Base-by-base conservation (phyloP, 2,329 filamentous ascomycete genomes). In the Aspergillus sp. region DNA sequence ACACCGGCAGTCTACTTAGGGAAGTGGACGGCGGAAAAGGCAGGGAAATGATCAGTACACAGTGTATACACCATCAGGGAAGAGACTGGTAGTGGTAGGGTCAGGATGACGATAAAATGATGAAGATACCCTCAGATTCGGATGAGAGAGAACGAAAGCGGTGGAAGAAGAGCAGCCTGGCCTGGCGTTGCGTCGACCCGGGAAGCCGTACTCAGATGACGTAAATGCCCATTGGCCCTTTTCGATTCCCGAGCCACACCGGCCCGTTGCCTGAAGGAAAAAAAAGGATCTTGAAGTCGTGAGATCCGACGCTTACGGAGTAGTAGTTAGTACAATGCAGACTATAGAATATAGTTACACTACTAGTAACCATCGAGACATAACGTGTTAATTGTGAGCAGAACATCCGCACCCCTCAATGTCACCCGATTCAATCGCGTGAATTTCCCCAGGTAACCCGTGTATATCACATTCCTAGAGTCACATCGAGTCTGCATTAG, bases 211-310 rank as follows among this genome's bases (percentile, higher is more conserved):
- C 46, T 39, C 26, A 56, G 54, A 61, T 61, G 56, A 61, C 59
- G 59, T 61, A 56, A 62, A 22, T 14, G 51, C 18, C 20, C 22
- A 31, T 47, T 49, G 45, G 47, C 18, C 10, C 32, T 50, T 54
- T 39, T 46, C 45, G 52, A 54, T 42, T 58, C 58, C 60, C 60
- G 60, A 62, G 49, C 45, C 57, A 59, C 60, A 29, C 26, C 60
- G 60, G 60, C 47, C 60, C 60, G 60, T 57, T 57, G 14, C 14
- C 12, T 14, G 36, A 42, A 54, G 45, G 51, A 10, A 55, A 61
- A 61, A 66, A 59, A 59, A 57, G 61, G 57, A 67, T 62, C 50
- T 58, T 36, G 10, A 12, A 12, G 61, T 63, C 53, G 31, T 58
- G 39, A 39, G 36, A 16, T 16, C 58, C 54, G 54, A 60, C 51